Conservation (phyloP, 768 basidiomycete species). For the Calvatia gigantea region DNA sequence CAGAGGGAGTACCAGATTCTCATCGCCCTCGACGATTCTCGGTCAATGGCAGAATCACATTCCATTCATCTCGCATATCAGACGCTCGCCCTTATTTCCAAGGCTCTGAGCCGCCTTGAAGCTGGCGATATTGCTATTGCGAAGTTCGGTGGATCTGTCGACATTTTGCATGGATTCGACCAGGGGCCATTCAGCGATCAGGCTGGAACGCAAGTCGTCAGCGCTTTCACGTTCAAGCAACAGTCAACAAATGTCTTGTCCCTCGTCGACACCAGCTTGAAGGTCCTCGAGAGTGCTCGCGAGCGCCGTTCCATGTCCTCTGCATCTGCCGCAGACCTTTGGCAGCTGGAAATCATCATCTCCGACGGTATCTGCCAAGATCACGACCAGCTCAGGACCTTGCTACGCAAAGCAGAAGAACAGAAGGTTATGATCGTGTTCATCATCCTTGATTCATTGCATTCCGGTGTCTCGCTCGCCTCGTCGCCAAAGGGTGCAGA, state of each 20-base stretch:
- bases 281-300: slow-evolving; percentile 72
- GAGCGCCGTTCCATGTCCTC: slow-evolving; percentile 60
- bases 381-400: slow-evolving; percentile 76
- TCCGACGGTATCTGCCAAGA: slow-evolving; percentile 99
- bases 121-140: slow-evolving; percentile 93
- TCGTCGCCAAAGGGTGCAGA: slow-evolving; percentile 22
- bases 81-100: slow-evolving; percentile 87
- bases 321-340: slow-evolving; percentile 74
- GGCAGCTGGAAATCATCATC: slow-evolving; percentile 98
- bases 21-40: slow-evolving; percentile 92
- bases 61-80: slow-evolving; percentile 93
- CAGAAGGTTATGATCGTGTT: slow-evolving; percentile 95
- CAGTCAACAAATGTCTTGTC: slow-evolving; percentile 82
- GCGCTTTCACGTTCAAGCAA: slow-evolving; percentile 87
- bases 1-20: slow-evolving; percentile 95
- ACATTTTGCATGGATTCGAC: slow-evolving; percentile 86
- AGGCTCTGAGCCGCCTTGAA: slow-evolving; percentile 87
- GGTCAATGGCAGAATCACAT: slow-evolving; percentile 92
- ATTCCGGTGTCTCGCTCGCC: slow-evolving; percentile 25
- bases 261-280: slow-evolving; percentile 76
- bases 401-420: slow-evolving; percentile 82
- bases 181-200: slow-evolving; percentile 78
- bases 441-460: slow-evolving; percentile 89
- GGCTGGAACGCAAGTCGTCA: slow-evolving; percentile 76
- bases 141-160: slow-evolving; percentile 84